phyloP scores from a whole-genome alignment of 352 stramenopile genomes.

The Globisporangium yorkense region DNA sequence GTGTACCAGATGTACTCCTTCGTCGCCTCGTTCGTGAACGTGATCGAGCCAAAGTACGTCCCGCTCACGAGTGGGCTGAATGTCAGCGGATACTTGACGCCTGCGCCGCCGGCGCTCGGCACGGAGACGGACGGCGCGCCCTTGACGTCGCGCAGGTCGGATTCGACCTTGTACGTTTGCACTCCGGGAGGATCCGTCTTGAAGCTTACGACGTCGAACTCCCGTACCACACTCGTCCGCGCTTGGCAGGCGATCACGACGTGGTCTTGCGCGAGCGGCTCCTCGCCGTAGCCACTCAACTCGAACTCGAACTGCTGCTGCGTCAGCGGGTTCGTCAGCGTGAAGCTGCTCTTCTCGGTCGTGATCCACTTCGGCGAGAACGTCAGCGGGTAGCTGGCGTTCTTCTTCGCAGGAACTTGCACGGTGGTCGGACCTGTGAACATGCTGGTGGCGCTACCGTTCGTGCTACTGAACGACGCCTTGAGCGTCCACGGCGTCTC shows the following conservation, averaged over 20 bases:
- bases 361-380: constrained; percentile 83
- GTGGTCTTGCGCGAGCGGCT: constrained; percentile 89
- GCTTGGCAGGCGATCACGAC: constrained; percentile 82
- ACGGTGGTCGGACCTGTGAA: constrained; percentile 72
- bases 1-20: constrained; percentile 93
- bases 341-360: constrained; percentile 65
- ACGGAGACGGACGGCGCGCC: constrained; percentile 55
- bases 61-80: constrained; percentile 88
- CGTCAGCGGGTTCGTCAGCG: constrained; percentile 73
- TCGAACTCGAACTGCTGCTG: constrained; percentile 89
- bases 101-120: constrained; percentile 12
- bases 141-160: constrained; percentile 87
- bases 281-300: constrained; percentile 78
- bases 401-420: constrained; percentile 66
- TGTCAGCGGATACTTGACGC: constrained; percentile 71
- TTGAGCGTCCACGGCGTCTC: constrained; percentile 81
- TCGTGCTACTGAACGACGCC: constrained; percentile 36
- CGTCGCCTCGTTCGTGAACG: constrained; percentile 82
- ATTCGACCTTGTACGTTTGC: constrained; percentile 85
- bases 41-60: constrained; percentile 90
- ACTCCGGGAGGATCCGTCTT: constrained; percentile 28
- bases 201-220: constrained; percentile 72
- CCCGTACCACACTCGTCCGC: constrained; percentile 69
- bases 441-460: constrained; percentile 21
- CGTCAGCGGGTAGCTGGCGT: constrained; percentile 63